These are phyloP conservation scores for Sporothrix globosa DNA, from an alignment of 2,329 filamentous ascomycete species.

Conservation along the genomic window DNA sequence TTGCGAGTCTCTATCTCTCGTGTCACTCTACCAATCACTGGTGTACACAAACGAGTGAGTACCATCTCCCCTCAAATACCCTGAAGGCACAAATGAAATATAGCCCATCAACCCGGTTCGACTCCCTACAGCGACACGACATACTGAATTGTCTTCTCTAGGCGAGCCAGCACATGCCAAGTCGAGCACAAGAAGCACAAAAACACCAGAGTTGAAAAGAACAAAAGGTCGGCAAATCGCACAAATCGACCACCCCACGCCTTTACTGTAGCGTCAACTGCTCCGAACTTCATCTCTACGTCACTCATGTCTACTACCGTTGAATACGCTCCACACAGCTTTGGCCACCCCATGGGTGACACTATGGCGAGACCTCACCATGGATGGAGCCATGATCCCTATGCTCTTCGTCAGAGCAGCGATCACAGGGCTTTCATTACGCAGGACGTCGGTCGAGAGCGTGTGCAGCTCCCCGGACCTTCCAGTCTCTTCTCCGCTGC, in stretches of 20 bases:
- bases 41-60: slow-evolving; percentile 30
- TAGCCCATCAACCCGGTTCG: slow-evolving; percentile 33
- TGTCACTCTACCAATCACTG: slow-evolving; percentile 17
- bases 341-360: slow-evolving; percentile 43
- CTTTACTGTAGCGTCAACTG: not conserved
- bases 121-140: slow-evolving; percentile 32
- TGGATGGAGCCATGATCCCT: slow-evolving; percentile 42
- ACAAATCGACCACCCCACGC: not conserved
- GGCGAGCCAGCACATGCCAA: not conserved
- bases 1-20: not conserved
- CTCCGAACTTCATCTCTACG: not conserved
- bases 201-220: not conserved
- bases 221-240: not conserved
- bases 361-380: slow-evolving; percentile 45
- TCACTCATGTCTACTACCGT: slow-evolving; percentile 44
- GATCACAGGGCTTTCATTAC: slow-evolving; percentile 36
- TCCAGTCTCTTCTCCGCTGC: slow-evolving; percentile 36
- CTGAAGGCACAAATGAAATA: slow-evolving; percentile 11
- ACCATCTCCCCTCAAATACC: not conserved
- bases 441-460: slow-evolving; percentile 29
- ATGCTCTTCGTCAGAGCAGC: slow-evolving; percentile 39
- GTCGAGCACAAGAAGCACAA: too few species aligned
- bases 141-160: slow-evolving; percentile 23
- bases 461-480: slow-evolving; percentile 30
- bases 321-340: slow-evolving; percentile 40